phyloP scores from a whole-genome alignment of 805 yeast genomes.

The Candida krabiensis region DNA sequence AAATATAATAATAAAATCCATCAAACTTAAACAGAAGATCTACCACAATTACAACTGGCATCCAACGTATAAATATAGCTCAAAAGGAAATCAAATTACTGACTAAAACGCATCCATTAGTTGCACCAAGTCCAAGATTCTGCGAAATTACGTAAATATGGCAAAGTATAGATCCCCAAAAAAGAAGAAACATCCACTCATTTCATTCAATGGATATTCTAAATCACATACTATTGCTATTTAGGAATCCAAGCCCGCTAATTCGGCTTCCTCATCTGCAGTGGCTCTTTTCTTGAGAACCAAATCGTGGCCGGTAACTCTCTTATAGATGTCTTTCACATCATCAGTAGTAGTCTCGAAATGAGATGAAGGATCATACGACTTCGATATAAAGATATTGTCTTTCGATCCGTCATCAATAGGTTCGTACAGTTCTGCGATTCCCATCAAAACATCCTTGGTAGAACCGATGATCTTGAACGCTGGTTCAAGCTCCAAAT shows the following conservation, averaged over 20 bases:
- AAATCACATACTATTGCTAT: background rate
- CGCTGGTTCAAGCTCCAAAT: slow-evolving; percentile 89
- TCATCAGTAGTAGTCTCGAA: slow-evolving; percentile 96
- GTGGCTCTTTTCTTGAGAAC: slow-evolving; percentile 76
- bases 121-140: too few relatives aligned
- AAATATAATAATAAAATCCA: too few relatives aligned
- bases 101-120: too few relatives aligned
- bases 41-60: too few relatives aligned
- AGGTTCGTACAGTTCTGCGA: slow-evolving; percentile 90
- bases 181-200: background rate
- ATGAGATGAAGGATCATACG: slow-evolving; percentile 93
- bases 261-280: slow-evolving; percentile 60
- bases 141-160: too few relatives aligned
- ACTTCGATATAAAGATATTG: slow-evolving; percentile 78
- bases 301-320: slow-evolving; percentile 90
- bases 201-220: background rate
- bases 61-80: too few relatives aligned
- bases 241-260: slow-evolving; percentile 32
- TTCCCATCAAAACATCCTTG: slow-evolving; percentile 88
- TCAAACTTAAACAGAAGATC: too few relatives aligned
- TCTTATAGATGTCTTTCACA: slow-evolving; percentile 87
- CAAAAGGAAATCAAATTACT: too few relatives aligned
- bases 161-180: background rate
- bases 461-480: slow-evolving; percentile 82
- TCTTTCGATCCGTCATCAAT: slow-evolving; percentile 76